Evolutionary conservation across 2,329 filamentous ascomycete genomes (phyloP).

Genomic region (Sporothrix mexicana): DNA sequence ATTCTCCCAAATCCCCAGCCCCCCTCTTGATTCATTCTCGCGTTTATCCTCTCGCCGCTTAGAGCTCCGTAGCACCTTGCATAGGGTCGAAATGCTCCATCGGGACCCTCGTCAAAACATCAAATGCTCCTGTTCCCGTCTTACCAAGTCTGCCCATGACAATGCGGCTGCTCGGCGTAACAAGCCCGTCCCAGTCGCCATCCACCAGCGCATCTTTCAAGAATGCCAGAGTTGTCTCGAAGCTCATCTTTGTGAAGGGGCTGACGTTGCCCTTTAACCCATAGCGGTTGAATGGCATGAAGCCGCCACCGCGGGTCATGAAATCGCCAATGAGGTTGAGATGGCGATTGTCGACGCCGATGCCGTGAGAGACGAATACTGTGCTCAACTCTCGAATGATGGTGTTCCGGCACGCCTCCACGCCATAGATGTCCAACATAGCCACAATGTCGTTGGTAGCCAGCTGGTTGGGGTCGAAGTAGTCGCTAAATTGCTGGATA

Average conservation of each 20-base stretch:
- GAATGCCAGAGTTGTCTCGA: slow-evolving; percentile 95
- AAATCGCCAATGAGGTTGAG: slow-evolving; percentile 94
- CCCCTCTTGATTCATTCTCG: not conserved
- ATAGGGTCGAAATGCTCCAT: slow-evolving; percentile 54
- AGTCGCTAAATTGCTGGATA: slow-evolving; percentile 86
- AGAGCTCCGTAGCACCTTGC: slow-evolving; percentile 24
- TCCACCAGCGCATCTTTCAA: slow-evolving; percentile 90
- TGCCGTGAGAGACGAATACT: slow-evolving; percentile 90
- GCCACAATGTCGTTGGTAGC: slow-evolving; percentile 92
- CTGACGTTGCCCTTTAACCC: slow-evolving; percentile 84
- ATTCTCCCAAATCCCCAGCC: too few species aligned
- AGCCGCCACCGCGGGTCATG: slow-evolving; percentile 93
- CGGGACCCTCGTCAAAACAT: slow-evolving; percentile 73
- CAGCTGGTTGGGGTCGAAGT: slow-evolving; percentile 84
- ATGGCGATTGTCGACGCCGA: slow-evolving; percentile 89
- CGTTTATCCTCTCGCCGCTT: not conserved
- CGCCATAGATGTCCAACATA: slow-evolving; percentile 84
- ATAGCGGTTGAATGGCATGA: slow-evolving; percentile 90
- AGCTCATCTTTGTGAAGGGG: slow-evolving; percentile 98
- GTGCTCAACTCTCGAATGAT: slow-evolving; percentile 85
- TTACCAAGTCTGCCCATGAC: slow-evolving; percentile 83
- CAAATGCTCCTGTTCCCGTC: slow-evolving; percentile 89
- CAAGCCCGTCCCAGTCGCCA: slow-evolving; percentile 86
- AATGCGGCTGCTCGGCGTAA: slow-evolving; percentile 83
- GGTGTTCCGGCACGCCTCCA: slow-evolving; percentile 86